Conservation (phyloP, 2,329 filamentous ascomycete species). For the Aspergillus sp. region DNA sequence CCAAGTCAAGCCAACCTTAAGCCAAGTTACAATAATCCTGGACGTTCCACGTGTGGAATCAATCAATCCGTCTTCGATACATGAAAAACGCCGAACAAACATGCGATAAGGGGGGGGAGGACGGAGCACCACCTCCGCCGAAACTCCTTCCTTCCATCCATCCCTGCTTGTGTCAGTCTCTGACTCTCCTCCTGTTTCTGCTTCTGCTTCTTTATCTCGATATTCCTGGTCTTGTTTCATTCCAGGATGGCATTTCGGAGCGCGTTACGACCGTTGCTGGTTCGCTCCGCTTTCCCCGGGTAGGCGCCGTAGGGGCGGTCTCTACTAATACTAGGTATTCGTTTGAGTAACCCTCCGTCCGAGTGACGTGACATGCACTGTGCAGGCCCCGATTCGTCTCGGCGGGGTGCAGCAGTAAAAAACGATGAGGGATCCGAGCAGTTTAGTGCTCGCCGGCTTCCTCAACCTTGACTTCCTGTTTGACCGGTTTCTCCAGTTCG, state of each 20-base stretch:
- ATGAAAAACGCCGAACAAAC: slow-evolving; percentile 10
- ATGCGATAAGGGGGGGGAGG: background rate
- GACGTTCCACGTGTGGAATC: slow-evolving; percentile 15
- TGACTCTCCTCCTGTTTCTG: background rate
- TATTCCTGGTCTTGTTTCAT: too few species aligned
- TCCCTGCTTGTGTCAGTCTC: background rate
- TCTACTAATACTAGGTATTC: too few species aligned
- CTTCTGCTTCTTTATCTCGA: too few species aligned
- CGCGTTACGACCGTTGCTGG: too few species aligned
- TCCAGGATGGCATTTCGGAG: too few species aligned
- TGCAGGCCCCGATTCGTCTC: too few species aligned
- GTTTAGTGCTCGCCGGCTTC: slow-evolving; percentile 8
- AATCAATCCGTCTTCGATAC: slow-evolving; percentile 9
- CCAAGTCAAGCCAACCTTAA: background rate
- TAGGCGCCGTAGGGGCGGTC: background rate
- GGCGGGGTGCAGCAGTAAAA: background rate
- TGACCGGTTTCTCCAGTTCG: slow-evolving; percentile 10
- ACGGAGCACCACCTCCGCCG: background rate
- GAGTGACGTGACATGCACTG: background rate
- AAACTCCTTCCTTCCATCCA: background rate
- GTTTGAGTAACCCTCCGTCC: background rate
- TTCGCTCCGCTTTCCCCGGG: too few species aligned
- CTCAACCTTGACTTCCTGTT: slow-evolving; percentile 21
- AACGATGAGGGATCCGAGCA: background rate
- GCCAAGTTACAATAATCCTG: background rate